Percentiles rank a stretch among this genome's conserved stretches.
phyloP scores from a whole-genome alignment of 805 yeast species.

The Ogataea pilisensis region DNA sequence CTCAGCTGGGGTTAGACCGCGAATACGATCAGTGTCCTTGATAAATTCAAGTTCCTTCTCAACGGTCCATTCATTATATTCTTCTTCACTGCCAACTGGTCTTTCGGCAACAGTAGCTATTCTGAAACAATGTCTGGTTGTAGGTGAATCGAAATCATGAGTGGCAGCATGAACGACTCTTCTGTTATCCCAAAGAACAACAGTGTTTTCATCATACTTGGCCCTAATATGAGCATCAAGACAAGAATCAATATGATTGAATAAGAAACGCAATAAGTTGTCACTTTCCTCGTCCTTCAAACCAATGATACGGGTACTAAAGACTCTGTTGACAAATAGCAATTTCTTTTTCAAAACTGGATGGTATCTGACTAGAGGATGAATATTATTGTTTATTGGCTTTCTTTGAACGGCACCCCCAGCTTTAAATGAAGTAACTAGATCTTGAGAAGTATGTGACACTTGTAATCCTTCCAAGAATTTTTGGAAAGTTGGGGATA shows the following conservation, averaged over 20 bases:
- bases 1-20: slow-evolving; percentile 26
- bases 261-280: slow-evolving; percentile 49
- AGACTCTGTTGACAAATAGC: slow-evolving; percentile 50
- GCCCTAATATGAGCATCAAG: slow-evolving; percentile 61
- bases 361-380: slow-evolving; percentile 61
- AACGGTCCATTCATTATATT: slow-evolving; percentile 14
- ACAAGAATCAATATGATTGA: slow-evolving; percentile 40
- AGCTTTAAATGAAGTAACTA: slow-evolving; percentile 48
- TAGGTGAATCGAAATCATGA: slow-evolving; percentile 59
- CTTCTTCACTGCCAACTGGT: slow-evolving; percentile 33
- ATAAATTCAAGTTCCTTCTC: slow-evolving; percentile 5
- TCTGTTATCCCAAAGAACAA: slow-evolving; percentile 71
- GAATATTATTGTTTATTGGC: slow-evolving; percentile 50
- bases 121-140: slow-evolving; percentile 60
- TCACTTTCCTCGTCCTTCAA: slow-evolving; percentile 64
- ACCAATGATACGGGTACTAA: slow-evolving; percentile 58
- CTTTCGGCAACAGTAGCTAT: slow-evolving; percentile 65
- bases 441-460: slow-evolving; percentile 61
- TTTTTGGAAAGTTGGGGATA: slow-evolving; percentile 57
- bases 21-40: neutral
- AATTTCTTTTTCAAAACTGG: slow-evolving; percentile 60
- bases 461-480: slow-evolving; percentile 56
- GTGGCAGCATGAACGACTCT: slow-evolving; percentile 58
- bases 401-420: slow-evolving; percentile 58
- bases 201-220: slow-evolving; percentile 58